These are phyloP conservation scores for Penicillium bovifimosum DNA, from an alignment of 495 filamentous ascomycete genomes.

Conservation along the genomic window DNA sequence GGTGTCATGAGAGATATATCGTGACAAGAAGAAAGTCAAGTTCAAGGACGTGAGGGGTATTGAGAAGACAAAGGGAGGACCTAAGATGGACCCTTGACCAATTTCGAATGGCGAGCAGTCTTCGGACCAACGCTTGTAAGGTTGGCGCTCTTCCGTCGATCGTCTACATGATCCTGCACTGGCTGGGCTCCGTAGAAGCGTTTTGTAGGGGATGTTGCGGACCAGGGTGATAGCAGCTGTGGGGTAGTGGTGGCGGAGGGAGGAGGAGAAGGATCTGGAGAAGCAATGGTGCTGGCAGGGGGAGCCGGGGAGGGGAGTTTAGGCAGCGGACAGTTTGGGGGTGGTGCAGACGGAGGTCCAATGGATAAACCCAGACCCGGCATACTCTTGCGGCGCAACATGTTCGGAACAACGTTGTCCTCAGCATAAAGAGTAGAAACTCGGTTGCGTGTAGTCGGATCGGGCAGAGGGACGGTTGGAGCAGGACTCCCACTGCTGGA, in stretches of 20 bases:
- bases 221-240: not conserved
- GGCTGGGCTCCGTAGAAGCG: slow-evolving; percentile 21
- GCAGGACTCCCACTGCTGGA: not conserved
- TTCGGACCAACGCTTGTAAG: not conserved
- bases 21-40: not conserved
- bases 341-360: slow-evolving; percentile 57
- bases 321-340: slow-evolving; percentile 58
- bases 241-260: not conserved
- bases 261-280: not conserved
- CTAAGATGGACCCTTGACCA: slow-evolving; percentile 8
- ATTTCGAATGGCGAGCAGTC: slow-evolving; percentile 12
- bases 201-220: not conserved
- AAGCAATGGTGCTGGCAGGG: not conserved
- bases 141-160: slow-evolving; percentile 10
- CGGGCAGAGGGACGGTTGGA: not conserved
- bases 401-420: slow-evolving; percentile 7
- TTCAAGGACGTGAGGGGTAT: slow-evolving; percentile 2
- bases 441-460: slow-evolving; percentile 10
- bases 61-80: not conserved
- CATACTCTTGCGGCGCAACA: slow-evolving; percentile 49
- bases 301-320: slow-evolving; percentile 45
- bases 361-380: slow-evolving; percentile 51
- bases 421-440: slow-evolving; percentile 1
- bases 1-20: not conserved
- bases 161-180: slow-evolving; percentile 12